phyloP scores from a whole-genome alignment of 2,329 filamentous ascomycete species.

The Penicillium sp. region DNA sequence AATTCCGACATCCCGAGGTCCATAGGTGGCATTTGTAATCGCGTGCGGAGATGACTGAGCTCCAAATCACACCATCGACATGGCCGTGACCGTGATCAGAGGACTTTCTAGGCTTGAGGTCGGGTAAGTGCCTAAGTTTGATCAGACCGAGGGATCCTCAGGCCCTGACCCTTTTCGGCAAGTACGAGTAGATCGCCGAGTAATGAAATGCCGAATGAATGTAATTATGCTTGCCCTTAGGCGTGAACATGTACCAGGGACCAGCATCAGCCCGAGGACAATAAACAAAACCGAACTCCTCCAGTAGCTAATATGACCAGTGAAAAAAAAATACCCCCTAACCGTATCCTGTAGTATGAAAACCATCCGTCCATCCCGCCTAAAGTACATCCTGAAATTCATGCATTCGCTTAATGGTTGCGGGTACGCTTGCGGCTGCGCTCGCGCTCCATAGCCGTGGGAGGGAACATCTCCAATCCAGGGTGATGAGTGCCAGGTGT shows the following conservation, averaged over 20 bases:
- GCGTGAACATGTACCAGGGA: background rate
- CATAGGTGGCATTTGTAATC: too few relatives aligned
- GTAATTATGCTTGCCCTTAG: background rate
- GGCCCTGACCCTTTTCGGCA: too few relatives aligned
- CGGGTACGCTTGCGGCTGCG: constrained; percentile 26
- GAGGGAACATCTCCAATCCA: constrained; percentile 29
- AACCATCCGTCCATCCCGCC: constrained; percentile 4
- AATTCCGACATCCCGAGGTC: too few relatives aligned
- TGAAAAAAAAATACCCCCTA: constrained; percentile 2
- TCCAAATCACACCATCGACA: too few relatives aligned
- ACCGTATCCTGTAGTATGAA: constrained; percentile 1
- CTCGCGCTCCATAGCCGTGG: constrained; percentile 22
- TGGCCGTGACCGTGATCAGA: too few relatives aligned
- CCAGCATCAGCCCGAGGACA: background rate
- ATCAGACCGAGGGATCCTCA: too few relatives aligned
- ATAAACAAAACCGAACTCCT: constrained; percentile 3
- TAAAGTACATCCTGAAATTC: constrained; percentile 11
- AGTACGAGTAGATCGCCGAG: constrained; percentile 5
- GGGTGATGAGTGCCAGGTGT: constrained; percentile 34
- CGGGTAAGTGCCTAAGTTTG: too few relatives aligned
- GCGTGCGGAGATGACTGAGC: too few relatives aligned
- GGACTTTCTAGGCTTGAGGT: too few relatives aligned
- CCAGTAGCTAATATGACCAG: constrained; percentile 9
- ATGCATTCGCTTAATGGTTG: constrained; percentile 15
- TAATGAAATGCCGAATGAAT: constrained; percentile 47